Evolutionary conservation across 2,329 filamentous ascomycete genomes (phyloP), one percentile per base, ranked within the genome.

Genomic region (Lizonia empirigonia): DNA sequence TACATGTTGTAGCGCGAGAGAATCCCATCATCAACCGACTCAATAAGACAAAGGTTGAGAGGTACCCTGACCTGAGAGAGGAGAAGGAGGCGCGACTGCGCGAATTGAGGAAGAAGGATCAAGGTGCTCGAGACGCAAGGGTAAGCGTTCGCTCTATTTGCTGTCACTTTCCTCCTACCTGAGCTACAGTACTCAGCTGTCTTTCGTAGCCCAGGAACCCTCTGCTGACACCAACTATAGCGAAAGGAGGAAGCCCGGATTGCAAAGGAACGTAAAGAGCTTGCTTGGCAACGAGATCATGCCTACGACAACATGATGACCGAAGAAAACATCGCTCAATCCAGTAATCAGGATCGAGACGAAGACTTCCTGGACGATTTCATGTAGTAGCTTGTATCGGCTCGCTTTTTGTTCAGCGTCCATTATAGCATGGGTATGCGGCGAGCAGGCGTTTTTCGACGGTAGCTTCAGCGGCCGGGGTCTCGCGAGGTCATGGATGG

Each of bases 251-350:
- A 94, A 65, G 85, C 84, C 0, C 78, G 79, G 29, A 71, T 91
- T 37, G 83, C 86, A 40, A 87, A 91, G 73, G 90, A 97, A 77
- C 83, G 90, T 59, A 89, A 90, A 74, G 88, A 95, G 74, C 84
- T 93, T 76, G 95, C 95, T 74, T 96, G 86, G 82, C 90, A 96
- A 75, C 94, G 94, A 76, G 91, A 96, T n/a, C 93, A 99, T 76
- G 93, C 92, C 2, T 99, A 99, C 73, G 94, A 97, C 70, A 91
- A 96, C 37, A 75, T 97, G 45, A 91, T 96, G 73, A 85, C 83
- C 4, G 91, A 95, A 45, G 90, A 96, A 50, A 88, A 89, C 64
- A 81, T 96, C 77, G 85, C 85, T 34, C 77, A 74, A 18, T 85
- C 85, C 47, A 96, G 87, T 77, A 99, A 99, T 74, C 90, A 97